Evolutionary conservation across 345 rosid species (phyloP).

Genomic region (Syzygium grande): DNA sequence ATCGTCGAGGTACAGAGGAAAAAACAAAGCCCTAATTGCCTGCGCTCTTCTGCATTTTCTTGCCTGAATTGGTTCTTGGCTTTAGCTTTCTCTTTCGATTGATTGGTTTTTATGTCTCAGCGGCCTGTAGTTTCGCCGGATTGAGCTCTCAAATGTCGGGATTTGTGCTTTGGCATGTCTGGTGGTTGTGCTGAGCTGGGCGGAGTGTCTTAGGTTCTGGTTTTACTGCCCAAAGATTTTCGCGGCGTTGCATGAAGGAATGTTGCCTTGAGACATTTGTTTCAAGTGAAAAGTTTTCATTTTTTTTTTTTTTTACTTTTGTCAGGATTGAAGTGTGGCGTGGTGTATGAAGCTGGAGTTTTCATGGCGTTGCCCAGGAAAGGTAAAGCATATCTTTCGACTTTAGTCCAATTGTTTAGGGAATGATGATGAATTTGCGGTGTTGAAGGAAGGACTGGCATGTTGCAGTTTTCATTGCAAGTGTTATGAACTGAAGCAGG

Average conservation of each 20-base stretch:
- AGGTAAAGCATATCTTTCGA: not conserved
- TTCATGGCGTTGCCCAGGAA: slow-evolving; percentile 12
- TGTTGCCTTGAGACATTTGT: not conserved
- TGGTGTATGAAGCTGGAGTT: not conserved
- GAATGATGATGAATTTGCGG: not conserved
- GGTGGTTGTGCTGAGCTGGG: not conserved
- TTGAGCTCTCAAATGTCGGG: not conserved
- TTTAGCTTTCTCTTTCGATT: not conserved
- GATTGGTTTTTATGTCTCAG: not conserved
- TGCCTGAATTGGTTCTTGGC: not conserved
- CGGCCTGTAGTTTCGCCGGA: not conserved
- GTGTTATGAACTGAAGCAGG: not conserved
- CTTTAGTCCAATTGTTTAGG: not conserved
- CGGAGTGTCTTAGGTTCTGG: not conserved
- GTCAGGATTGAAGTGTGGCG: not conserved
- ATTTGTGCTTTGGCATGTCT: not conserved
- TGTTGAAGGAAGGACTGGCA: not conserved
- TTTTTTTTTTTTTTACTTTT: not conserved
- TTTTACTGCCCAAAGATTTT: not conserved
- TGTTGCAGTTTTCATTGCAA: not conserved
- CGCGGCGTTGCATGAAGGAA: not conserved
- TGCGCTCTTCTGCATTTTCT: not conserved
- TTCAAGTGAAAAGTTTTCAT: not conserved
- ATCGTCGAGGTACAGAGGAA: not conserved
- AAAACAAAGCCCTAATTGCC: not conserved